These are phyloP conservation scores for Colletotrichum sp. DNA, from an alignment of 2,329 filamentous ascomycete species.

Conservation along the genomic window DNA sequence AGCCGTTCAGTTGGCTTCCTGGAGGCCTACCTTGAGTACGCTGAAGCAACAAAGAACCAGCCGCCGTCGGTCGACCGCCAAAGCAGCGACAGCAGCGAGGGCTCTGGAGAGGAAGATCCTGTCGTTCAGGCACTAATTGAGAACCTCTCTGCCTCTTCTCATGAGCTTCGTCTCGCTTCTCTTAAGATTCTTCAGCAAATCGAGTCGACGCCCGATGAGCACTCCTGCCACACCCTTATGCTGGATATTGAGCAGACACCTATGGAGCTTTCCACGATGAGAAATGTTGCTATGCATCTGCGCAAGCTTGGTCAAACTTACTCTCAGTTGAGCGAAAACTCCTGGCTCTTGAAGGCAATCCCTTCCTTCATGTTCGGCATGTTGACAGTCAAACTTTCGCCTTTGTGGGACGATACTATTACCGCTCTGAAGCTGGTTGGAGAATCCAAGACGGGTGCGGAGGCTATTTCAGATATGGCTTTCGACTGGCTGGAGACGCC, in stretches of 20 bases:
- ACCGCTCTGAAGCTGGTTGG: conserved; percentile 78
- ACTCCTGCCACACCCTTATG: conserved; percentile 66
- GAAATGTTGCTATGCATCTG: conserved; percentile 83
- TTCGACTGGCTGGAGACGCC: conserved; percentile 77
- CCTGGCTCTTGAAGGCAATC: conserved; percentile 74
- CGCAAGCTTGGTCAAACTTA: conserved; percentile 77
- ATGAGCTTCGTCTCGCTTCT: conserved; percentile 74
- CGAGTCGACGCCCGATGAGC: conserved; percentile 52
- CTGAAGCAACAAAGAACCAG: conserved; percentile 37
- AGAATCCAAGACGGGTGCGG: conserved; percentile 74
- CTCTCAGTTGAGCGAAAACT: conserved; percentile 58
- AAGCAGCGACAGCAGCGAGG: conserved; percentile 49
- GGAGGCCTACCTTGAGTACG: conserved; percentile 64
- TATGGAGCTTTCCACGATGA: conserved; percentile 75
- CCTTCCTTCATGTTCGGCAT: conserved; percentile 88
- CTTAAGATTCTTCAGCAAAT: conserved; percentile 74
- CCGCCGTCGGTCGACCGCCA: not conserved
- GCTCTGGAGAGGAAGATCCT: conserved; percentile 52
- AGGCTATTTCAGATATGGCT: conserved; percentile 71
- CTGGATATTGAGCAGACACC: conserved; percentile 81
- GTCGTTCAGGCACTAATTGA: conserved; percentile 70
- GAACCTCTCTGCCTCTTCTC: conserved; percentile 78
- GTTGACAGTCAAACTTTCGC: conserved; percentile 83
- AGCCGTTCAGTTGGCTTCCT: conserved; percentile 70
- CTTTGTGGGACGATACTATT: conserved; percentile 85